Base-by-base conservation (phyloP, 768 basidiomycete species). In the Serendipita vermifera region DNA sequence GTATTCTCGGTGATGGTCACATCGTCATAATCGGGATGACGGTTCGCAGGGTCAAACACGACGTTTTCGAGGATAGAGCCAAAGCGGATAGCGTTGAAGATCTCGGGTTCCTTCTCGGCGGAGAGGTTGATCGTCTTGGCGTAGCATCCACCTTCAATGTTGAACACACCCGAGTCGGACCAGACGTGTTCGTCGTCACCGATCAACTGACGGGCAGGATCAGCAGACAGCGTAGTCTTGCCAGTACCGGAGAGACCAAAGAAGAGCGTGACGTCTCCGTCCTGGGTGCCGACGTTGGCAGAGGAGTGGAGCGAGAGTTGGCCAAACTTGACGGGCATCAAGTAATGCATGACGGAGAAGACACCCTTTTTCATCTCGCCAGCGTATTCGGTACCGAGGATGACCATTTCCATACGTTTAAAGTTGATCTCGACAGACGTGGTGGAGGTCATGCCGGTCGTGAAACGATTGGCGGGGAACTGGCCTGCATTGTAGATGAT, bases 311-410 rank as follows among this genome's bases (percentile, higher is more conserved):
- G 81, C 22, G 92, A 96, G 55, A 99, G 80, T 69, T 97, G 92
- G 54, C 91, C 91, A 66, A 96, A 98, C 69, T 96, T 98, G 76
- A 98, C 85, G 4, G 96, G 96, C 75, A 94, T 91, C 59, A 99
- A 79, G 70, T 98, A 99, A 73, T 99, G 94, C 94, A 99, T 99
- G 63, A 99, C 92, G 39, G 87, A 90, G 76, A 99, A 99, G 69
- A 99, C 89, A 66, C 96, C 96, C 81, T 99, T 99, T 76, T 99
- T 99, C 96, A 99, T 99, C 76, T 99, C 92, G 53, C 92, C 92
- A 29, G 92, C 92, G 66, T 97, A 97, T 68, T 97, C 92, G 26
- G 91, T 94, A 56, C 88, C 94, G 63, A 99, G 88, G 66, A 99
- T 98, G 65, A 99, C 94, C 96, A 99, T 99, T 72, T 99, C 96